Evolutionary conservation across 108 stramenopile genomes (phyloP), one percentile per base, ranked within the genome.

Genomic region (Stephanodiscus triporus): DNA sequence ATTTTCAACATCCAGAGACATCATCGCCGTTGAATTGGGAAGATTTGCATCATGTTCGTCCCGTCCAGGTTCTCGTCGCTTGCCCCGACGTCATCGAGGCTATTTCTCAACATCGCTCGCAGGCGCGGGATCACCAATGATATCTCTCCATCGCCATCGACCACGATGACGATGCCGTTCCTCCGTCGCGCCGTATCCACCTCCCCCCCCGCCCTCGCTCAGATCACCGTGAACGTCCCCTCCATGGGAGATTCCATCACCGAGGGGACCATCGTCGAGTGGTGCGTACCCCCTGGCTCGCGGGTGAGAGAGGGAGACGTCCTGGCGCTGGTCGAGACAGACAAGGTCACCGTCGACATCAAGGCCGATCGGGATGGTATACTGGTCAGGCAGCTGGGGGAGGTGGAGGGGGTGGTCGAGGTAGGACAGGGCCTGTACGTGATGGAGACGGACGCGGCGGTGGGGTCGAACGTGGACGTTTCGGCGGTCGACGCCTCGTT

Each of bases 301-400:
- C 70, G 42, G 11, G 89, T 97, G 17, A 76, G 87, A 10, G 88
- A 85, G 24, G 94, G 89, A 19, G 94, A 97, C 76, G 96, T 97
- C 34, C 80, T 97, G 16, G 92, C 89, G 14, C 70, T 97, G 23
- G 84, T 97, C 16, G 96, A 97, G 72, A 97, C 96, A 5, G 96
- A 97, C 43, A 97, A 97, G 77, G 96, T 97, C 23, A 95, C 94
- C 4, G 92, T 97, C 22, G 96, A 97, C 77, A 93, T 97, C 80
- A 95, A 95, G 82, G 89, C 96, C 13, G 82, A 90, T 42, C 73
- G 68, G 22, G 86, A 86, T 29, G 95, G 95, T 11, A 89, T 96
- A 2, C 36, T 96, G 37, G 81, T 87, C 6, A 59, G 89, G 55
- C 88, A 89, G 37, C 89, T 93, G 63, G 92, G 86, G 23, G 82